These are phyloP conservation scores for Calonectria henricotiae DNA, from an alignment of 2,329 filamentous ascomycete genomes.

Conservation along the genomic window DNA sequence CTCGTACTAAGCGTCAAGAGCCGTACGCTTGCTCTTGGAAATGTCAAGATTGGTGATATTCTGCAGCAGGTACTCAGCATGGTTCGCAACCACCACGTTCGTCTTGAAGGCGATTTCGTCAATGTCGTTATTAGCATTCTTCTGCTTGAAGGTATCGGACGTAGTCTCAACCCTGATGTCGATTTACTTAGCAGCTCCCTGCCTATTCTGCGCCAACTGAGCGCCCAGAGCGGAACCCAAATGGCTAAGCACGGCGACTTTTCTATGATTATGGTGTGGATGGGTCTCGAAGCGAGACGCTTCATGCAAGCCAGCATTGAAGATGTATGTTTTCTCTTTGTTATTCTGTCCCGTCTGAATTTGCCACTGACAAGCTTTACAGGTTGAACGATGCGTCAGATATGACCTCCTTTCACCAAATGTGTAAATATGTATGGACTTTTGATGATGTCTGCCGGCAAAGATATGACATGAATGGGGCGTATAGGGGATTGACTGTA, in stretches of 20 bases:
- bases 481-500: conserved; percentile 28
- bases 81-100: conserved; percentile 93
- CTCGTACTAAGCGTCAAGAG: conserved; percentile 93
- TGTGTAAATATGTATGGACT: conserved; percentile 69
- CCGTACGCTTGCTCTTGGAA: conserved; percentile 90
- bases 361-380: conserved; percentile 28
- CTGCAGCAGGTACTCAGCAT: conserved; percentile 91
- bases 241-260: conserved; percentile 83
- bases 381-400: conserved; percentile 92
- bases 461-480: conserved; percentile 38
- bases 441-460: conserved; percentile 11
- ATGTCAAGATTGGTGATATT: conserved; percentile 96
- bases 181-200: conserved; percentile 90
- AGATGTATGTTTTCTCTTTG: conserved; percentile 69
- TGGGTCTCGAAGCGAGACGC: conserved; percentile 88
- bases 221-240: conserved; percentile 81
- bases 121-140: conserved; percentile 98
- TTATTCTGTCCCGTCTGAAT: background rate
- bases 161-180: conserved; percentile 87
- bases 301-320: conserved; percentile 93
- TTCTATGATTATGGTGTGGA: conserved; percentile 92
- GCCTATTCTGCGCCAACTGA: conserved; percentile 90
- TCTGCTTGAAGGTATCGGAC: conserved; percentile 92
- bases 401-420: conserved; percentile 92
- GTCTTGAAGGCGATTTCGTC: conserved; percentile 97